These are phyloP conservation scores for Gamarada debralockiae DNA, from an alignment of 495 filamentous ascomycete species.

Conservation along the genomic window DNA sequence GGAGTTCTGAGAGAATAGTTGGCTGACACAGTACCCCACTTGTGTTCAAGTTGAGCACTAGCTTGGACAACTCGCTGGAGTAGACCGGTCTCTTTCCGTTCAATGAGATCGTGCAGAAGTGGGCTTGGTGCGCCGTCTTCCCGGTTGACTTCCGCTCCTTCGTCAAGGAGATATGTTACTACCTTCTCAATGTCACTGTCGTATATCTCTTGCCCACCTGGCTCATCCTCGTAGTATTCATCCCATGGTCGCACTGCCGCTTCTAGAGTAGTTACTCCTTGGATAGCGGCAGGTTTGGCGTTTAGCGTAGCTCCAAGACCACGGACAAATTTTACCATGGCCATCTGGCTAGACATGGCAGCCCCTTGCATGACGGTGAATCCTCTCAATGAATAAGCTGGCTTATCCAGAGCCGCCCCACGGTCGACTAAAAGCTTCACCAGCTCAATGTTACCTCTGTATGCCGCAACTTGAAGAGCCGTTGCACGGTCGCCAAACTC, in stretches of 20 bases:
- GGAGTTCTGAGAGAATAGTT: conserved; percentile 26
- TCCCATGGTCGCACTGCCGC: conserved; percentile 3
- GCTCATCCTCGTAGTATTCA: background rate
- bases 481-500: no score
- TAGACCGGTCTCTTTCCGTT: conserved; percentile 4
- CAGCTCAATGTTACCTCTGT: no score
- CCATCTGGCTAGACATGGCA: conserved; percentile 3
- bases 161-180: conserved; percentile 3
- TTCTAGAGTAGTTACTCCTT: conserved; percentile 9
- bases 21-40: conserved; percentile 7
- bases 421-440: no score
- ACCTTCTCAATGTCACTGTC: background rate
- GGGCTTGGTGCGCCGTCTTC: conserved; percentile 4
- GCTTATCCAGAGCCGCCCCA: no score
- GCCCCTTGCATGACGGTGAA: conserved; percentile 6
- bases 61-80: conserved; percentile 9
- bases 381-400: conserved; percentile 3
- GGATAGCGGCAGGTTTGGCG: background rate
- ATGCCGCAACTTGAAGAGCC: no score
- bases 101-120: conserved; percentile 7
- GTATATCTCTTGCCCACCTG: background rate
- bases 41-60: conserved; percentile 5
- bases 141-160: conserved; percentile 9
- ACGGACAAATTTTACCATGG: conserved; percentile 2
- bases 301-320: conserved; percentile 5